Evolutionary conservation across 2,329 filamentous ascomycete genomes (phyloP).

Genomic region (Capronia epimyces): DNA sequence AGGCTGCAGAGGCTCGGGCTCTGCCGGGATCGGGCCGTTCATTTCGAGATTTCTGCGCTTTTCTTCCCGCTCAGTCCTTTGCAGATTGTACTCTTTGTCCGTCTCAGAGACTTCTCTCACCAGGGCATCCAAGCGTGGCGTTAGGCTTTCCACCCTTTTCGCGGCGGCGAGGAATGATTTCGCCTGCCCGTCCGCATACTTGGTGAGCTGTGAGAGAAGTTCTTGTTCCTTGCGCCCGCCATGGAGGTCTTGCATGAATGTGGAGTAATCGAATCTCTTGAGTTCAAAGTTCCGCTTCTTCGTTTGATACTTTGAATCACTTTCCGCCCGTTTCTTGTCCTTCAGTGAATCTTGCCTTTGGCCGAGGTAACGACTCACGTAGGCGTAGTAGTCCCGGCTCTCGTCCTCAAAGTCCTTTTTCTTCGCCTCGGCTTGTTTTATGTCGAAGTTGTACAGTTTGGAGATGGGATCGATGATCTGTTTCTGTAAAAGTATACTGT

Average conservation of each 20-base stretch:
- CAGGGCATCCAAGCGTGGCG: conserved; percentile 85
- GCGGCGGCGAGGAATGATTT: conserved; percentile 74
- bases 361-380: conserved; percentile 90
- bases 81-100: conserved; percentile 94
- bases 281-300: conserved; percentile 94
- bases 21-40: conserved; percentile 59
- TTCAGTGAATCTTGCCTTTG: conserved; percentile 93
- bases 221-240: conserved; percentile 98
- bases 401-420: conserved; percentile 98
- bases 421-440: conserved; percentile 95
- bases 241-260: conserved; percentile 98
- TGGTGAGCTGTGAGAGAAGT: conserved; percentile 87
- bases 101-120: conserved; percentile 84
- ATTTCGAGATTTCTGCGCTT: conserved; percentile 87
- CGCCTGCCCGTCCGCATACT: conserved; percentile 86
- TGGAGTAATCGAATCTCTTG: conserved; percentile 97
- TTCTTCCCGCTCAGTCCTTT: conserved; percentile 90
- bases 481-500: conserved; percentile 76
- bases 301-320: conserved; percentile 90
- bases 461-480: conserved; percentile 91
- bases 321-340: conserved; percentile 92
- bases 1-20: conserved; percentile 62
- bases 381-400: conserved; percentile 96
- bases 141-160: conserved; percentile 77
- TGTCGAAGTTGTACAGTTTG: conserved; percentile 89